These are phyloP conservation scores for Bolboschoenus planiculmis DNA, from an alignment of 176 grass and related monocot genomes.

Conservation along the genomic window DNA sequence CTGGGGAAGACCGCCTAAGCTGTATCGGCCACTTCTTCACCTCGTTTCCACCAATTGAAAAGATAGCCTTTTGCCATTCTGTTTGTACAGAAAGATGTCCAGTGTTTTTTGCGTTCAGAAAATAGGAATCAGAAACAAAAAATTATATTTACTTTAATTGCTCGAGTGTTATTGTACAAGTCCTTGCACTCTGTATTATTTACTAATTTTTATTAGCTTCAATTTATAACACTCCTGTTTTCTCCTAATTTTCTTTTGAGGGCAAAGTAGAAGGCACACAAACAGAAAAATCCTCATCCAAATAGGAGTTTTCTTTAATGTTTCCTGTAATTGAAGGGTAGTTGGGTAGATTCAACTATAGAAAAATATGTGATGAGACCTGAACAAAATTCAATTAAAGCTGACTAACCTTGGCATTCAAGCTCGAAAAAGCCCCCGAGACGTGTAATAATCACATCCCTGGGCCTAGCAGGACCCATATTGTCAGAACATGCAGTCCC, in stretches of 20 bases:
- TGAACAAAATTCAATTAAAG: background rate
- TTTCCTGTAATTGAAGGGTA: background rate
- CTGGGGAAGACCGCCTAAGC: conserved; percentile 69
- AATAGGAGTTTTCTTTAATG: background rate
- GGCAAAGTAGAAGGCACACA: background rate
- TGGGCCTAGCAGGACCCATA: conserved; percentile 43
- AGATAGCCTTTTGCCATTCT: conserved; percentile 98
- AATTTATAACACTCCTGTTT: background rate
- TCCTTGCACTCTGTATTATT: background rate
- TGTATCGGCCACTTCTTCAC: conserved; percentile 92
- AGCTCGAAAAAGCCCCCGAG: conserved; percentile 93
- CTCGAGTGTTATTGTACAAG: background rate
- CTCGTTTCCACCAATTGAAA: conserved; percentile 82
- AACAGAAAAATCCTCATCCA: background rate
- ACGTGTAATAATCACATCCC: conserved; percentile 82
- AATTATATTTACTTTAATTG: background rate
- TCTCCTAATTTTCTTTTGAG: background rate
- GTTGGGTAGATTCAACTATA: background rate
- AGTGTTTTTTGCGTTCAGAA: conserved; percentile 1
- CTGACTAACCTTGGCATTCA: conserved; percentile 82
- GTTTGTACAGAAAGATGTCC: conserved; percentile 28
- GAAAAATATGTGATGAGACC: background rate
- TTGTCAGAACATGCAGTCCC: conserved; percentile 43
- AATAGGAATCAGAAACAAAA: background rate
- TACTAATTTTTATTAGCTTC: background rate